Percentiles rank a stretch among this genome's conserved stretches.
These are phyloP conservation scores for Xylariales sp. DNA, from an alignment of 2,329 filamentous ascomycete genomes.

Conservation along the genomic window DNA sequence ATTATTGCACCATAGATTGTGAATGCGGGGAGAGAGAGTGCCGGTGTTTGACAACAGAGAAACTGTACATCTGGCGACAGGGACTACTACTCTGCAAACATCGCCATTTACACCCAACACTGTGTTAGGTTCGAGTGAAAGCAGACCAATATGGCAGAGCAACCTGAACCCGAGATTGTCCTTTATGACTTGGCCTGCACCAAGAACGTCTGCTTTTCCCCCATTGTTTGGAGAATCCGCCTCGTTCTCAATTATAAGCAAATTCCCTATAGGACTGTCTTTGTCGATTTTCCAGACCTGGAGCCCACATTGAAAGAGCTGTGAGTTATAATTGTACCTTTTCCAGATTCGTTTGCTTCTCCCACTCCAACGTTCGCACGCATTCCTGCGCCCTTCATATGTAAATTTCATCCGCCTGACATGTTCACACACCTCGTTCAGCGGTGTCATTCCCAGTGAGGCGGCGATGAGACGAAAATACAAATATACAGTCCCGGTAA, in stretches of 20 bases:
- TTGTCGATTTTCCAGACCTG: conserved; percentile 38
- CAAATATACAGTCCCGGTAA: conserved; percentile 35
- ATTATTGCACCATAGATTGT: no score
- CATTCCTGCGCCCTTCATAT: no score
- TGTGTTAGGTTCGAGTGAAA: no score
- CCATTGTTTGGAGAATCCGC: conserved; percentile 35
- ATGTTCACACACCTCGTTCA: no score
- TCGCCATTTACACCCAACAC: no score
- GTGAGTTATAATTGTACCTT: conserved; percentile 17
- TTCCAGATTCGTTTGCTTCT: neutral
- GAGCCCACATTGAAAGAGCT: conserved; percentile 33
- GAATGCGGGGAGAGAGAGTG: no score
- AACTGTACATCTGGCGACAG: no score
- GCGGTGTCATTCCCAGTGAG: conserved; percentile 3
- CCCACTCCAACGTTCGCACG: no score
- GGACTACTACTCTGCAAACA: no score
- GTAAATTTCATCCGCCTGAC: no score
- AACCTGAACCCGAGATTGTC: conserved; percentile 29
- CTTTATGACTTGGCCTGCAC: conserved; percentile 35
- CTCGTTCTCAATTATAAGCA: conserved; percentile 38
- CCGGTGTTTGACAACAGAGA: no score
- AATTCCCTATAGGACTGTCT: conserved; percentile 34
- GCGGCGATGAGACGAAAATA: neutral
- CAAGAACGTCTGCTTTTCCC: conserved; percentile 35
- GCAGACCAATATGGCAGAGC: no score